Evolutionary conservation across 495 filamentous ascomycete genomes (phyloP).

Genomic region (Jackrogersella multiformis): DNA sequence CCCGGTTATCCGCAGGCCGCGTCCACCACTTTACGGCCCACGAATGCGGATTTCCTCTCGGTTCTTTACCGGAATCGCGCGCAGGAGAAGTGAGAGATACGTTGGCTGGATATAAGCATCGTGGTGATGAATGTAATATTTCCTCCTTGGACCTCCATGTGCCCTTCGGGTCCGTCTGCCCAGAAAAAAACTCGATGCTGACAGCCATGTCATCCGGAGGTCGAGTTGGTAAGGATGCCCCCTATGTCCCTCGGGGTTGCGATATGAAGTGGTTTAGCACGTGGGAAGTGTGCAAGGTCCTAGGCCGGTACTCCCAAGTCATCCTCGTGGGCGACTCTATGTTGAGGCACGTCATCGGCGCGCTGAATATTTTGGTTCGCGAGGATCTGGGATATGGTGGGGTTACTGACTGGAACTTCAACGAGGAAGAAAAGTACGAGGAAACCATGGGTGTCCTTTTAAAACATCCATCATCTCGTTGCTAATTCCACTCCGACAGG

Average conservation of each 20-base stretch:
- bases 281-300: constrained; percentile 59
- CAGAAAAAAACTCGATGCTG: constrained; percentile 52
- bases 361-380: constrained; percentile 60
- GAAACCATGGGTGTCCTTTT: not conserved
- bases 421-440: constrained; percentile 56
- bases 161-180: constrained; percentile 57
- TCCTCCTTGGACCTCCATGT: constrained; percentile 60
- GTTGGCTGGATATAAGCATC: constrained; percentile 38
- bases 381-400: constrained; percentile 63
- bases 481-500: constrained; percentile 41
- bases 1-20: not conserved
- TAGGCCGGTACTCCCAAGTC: constrained; percentile 59
- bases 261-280: constrained; percentile 64
- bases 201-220: constrained; percentile 62
- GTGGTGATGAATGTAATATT: constrained; percentile 53
- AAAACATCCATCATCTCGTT: not conserved
- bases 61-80: constrained; percentile 18
- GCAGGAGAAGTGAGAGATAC: constrained; percentile 30
- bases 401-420: constrained; percentile 65
- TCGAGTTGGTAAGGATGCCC: constrained; percentile 59
- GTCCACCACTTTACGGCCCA: not conserved
- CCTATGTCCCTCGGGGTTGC: constrained; percentile 59
- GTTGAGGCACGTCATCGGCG: constrained; percentile 63
- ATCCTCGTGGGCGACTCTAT: constrained; percentile 63
- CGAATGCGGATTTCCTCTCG: constrained; percentile 17